Evolutionary conservation across 306 rosid species (phyloP), one percentile per base, ranked within the genome.

Genomic region (Gynostemma pentaphyllum): DNA sequence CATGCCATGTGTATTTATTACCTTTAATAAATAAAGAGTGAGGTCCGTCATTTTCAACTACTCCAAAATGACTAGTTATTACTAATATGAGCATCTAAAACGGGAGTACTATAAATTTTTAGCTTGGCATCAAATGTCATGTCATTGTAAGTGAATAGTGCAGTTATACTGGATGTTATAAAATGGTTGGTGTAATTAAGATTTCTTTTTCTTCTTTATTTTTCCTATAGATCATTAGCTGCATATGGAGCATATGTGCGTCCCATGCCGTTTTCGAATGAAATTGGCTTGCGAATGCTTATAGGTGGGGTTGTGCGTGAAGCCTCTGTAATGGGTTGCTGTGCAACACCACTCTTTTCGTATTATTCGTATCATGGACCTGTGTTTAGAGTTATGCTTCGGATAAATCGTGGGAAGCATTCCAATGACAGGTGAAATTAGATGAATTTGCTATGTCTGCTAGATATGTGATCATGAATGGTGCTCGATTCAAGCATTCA

Each of bases 161-260:
- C 36, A 13, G 7, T 14, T 40, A 22, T 37, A 21, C 8, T 61
- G 19, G 4, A 22, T 8, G 29, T 26, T 40, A 41, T 9, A 6
- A 2, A 18, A 24, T 61, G 48, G 18, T 22, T 61, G 30, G 24
- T 19, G 8, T 18, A n/a, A 45, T n/a, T 24, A 27, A 24, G 36
- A 10, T 47, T 5, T 7, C 7, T 10, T 48, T 22, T 2, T 22
- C 49, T 28, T 68, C 24, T 62, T 69, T 56, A 56, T 54, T 24
- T 74, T 21, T n/a, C 28, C 7, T 46, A 60, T 72, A 92, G 96
- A 64, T 82, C 98, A 70, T 84, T 92, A 79, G 95, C 94, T 69
- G 92, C 98, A 72, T 88, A 92, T 76, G 96, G 95, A 80, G 96
- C 96, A 53, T 92, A 79, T 68, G 80, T 92, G 53, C 90, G 82